Percentiles rank a stretch among this genome's conserved stretches.
phyloP scores from a whole-genome alignment of 257 asterid genomes.

The Anisodus acutangulus region DNA sequence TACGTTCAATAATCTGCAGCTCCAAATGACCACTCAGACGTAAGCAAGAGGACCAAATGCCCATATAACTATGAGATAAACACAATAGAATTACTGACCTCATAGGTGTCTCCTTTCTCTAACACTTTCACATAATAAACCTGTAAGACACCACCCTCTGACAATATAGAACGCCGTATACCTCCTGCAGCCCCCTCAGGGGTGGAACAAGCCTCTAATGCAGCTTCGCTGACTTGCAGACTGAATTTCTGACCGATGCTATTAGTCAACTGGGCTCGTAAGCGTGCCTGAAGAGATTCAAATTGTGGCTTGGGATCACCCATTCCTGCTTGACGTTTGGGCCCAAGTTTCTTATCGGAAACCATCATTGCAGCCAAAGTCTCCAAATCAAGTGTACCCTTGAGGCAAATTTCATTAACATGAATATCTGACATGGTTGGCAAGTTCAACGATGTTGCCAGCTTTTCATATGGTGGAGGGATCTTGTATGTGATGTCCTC shows the following conservation, averaged over 20 bases:
- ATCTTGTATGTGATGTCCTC: conserved; percentile 89
- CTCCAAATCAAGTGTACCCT: conserved; percentile 98
- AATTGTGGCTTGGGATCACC: conserved; percentile 73
- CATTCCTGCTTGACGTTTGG: conserved; percentile 67
- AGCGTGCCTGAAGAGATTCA: conserved; percentile 87
- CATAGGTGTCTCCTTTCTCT: conserved; percentile 98
- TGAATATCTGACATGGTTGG: conserved; percentile 79
- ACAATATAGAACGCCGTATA: conserved; percentile 76
- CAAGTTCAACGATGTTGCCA: conserved; percentile 68
- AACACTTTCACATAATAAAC: conserved; percentile 90
- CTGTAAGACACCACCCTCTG: conserved; percentile 88
- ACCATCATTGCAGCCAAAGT: conserved; percentile 95
- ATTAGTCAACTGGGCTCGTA: conserved; percentile 60
- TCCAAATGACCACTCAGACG: conserved; percentile 38
- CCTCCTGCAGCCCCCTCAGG: conserved; percentile 98
- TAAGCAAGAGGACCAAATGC: conserved; percentile 9
- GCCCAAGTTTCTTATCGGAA: conserved; percentile 65
- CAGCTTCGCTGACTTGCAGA: conserved; percentile 76
- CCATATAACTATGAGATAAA: conserved; percentile 25
- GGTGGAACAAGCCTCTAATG: conserved; percentile 68
- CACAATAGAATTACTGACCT: conserved; percentile 57
- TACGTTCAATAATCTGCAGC: conserved; percentile 91
- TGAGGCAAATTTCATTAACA: conserved; percentile 88
- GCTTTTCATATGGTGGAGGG: conserved; percentile 86
- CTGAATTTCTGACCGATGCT: conserved; percentile 62